phyloP scores from a whole-genome alignment of 352 stramenopile genomes.

The Aphanomyces astaci region DNA sequence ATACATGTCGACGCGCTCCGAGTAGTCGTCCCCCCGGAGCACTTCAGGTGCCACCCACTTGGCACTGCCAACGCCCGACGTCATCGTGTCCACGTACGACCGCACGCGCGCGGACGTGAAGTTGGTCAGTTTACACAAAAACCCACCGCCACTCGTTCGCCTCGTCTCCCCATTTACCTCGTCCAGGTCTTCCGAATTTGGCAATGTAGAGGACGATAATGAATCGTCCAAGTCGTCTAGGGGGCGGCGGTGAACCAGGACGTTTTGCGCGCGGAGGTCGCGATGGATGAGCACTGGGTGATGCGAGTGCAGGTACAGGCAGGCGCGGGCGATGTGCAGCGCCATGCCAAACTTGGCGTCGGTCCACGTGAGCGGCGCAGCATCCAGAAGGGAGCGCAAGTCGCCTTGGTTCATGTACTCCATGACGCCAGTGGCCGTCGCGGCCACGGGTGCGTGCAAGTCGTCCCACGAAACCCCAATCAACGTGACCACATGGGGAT shows the following conservation, averaged over 20 bases:
- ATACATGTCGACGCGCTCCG: slow-evolving; percentile 24
- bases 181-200: neutral
- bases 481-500: slow-evolving; percentile 8
- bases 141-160: neutral
- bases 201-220: too few relatives aligned
- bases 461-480: neutral
- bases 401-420: slow-evolving; percentile 15
- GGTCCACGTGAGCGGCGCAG: neutral
- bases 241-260: slow-evolving; percentile 27
- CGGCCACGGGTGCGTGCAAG: neutral
- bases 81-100: slow-evolving; percentile 23
- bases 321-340: slow-evolving; percentile 1
- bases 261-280: slow-evolving; percentile 41
- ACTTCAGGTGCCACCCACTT: slow-evolving; percentile 24
- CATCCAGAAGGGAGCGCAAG: neutral
- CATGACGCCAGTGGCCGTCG: neutral
- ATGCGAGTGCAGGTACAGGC: slow-evolving; percentile 27
- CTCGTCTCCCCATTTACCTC: neutral
- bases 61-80: slow-evolving; percentile 14
- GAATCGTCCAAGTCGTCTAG: slow-evolving; percentile 2
- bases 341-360: slow-evolving; percentile 11
- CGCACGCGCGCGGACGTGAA: slow-evolving; percentile 12
- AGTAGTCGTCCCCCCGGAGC: slow-evolving; percentile 21
- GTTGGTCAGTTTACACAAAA: slow-evolving; percentile 9
- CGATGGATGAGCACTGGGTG: slow-evolving; percentile 30